Base-by-base conservation (phyloP, 257 asterid genomes). In the Solanum infundibuliforme region DNA sequence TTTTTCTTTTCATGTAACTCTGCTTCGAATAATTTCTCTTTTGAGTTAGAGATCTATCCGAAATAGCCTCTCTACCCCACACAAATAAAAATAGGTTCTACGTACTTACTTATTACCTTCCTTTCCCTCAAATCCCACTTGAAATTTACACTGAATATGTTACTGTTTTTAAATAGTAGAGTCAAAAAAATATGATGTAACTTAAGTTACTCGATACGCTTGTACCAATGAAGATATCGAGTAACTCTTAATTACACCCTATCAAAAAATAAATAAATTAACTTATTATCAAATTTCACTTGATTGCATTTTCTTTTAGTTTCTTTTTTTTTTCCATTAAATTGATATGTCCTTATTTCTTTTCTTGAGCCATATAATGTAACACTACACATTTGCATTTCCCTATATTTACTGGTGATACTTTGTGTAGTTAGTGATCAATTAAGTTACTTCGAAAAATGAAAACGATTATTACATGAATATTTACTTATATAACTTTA, bases 31-130 rank as follows among this genome's bases (percentile, higher is more conserved):
- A 66, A 66, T 3, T 66, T 2, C 5, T 66, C 9, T 66, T 66
- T 66, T 66, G 5, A 66, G 1, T 0, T 6, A 6, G 7, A 0
- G 2, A 25, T 66, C 10, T 66, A 62, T n/a, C 1, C n/a, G 3
- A 5, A 62, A 62, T 1, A 4, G 16, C 0, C 7, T 62, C 12
- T 62, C 4, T n/a, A n/a, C 0, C 0, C 12, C 3, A n/a, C 31
- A n/a, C 13, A 62, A 0, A 10, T 23, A 62, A 10, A 0, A n/a
- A 62, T n/a, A 62, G 6, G 13, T 62, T 62, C 12, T n/a, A 4
- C 1, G 16, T 23, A 62, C 12, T 39, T 39, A 39, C 14, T n/a
- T 62, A 1, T 62, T 62, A 62, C 14, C 3, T 55, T 2, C 1
- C 29, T n/a, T 11, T 62, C n/a, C 65, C 65, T 11, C 14, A 5